Base-by-base conservation (phyloP, 2,329 filamentous ascomycete species). In the Clonostachys rhizophaga region DNA sequence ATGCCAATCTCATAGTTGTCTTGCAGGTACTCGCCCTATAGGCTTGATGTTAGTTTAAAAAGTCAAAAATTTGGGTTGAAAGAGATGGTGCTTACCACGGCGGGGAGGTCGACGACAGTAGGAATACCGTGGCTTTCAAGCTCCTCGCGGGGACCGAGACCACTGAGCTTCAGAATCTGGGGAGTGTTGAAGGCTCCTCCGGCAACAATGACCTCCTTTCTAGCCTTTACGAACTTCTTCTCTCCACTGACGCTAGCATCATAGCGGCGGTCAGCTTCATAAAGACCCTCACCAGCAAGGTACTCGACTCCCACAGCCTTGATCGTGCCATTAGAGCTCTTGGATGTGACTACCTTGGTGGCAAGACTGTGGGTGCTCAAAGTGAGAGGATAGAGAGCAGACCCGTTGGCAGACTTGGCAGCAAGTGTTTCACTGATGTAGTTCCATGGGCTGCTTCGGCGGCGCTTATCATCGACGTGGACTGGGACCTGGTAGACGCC, bases 161-260 rank as follows among this genome's bases (percentile, higher is more conserved):
- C 76, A 40, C 72, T 76, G 5, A 76, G 65, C 63, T 77, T 74
- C 9, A 79, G 63, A 6, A 79, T 59, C 49, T 80, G 75, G 0
- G 78, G 77, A 0, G 74, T 71, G 54, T 79, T 76, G 55, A 75
- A 76, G 3, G 68, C 65, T 9, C 79, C 79, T 3, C 71, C 74
- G 1, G 75, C 68, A 3, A 83, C 47, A 49, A 74, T 70, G 50
- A 74, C 63, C 53, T 82, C 78, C 17, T 33, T 37, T 16, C 12
- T 20, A 8, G 46, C 46, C 7, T 37, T 30, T 9, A 34, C 46
- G 14, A 20, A 17, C 18, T 17, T 33, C n/a, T 30, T n/a, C 9
- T 37, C 18, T 11, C 45, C 45, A 10, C 16, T 33, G 24, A 18
- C 9, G 17, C 40, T 20, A 13, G n/a, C n/a, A 30, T 47, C 40